Base-by-base conservation (phyloP, 306 rosid genomes). In the Cicer chorassanicum region DNA sequence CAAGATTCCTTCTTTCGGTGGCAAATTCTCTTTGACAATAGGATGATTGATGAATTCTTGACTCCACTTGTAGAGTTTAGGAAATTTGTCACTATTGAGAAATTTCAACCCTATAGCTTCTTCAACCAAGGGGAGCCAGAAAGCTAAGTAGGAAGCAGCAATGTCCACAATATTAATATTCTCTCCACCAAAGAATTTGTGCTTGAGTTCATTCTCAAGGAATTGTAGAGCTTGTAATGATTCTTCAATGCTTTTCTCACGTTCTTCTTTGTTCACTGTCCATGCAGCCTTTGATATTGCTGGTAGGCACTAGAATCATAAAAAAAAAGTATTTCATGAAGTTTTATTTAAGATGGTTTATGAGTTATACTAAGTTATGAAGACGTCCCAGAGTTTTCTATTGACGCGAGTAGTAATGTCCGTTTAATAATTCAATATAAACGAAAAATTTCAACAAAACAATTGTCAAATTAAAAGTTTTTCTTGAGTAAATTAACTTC, bases 81-180 rank as follows among this genome's bases (percentile, higher is more conserved):
- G 90, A 75, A 83, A 82, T 16, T 79, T 84, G 13, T 85, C 81
- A 68, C 9, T 16, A 12, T 10, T 79, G 8, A 88, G 45, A 6
- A 87, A 7, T 21, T 74, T 80, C 15, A 84, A 5, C 8, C 81
- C 90, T 2, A 24, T 16, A 21, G 76, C 77, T 57, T 92, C 84
- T 87, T 88, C 84, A 14, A 86, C 0, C 6, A 11, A 6, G 12
- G 81, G 85, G 6, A 84, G 73, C 97, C 92, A 88, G 16, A 39
- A 82, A 9, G 86, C 88, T 46, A 89, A 4, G 74, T 48, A 62
- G 43, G 29, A 21, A 4, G 75, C 88, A 3, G 78, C 87, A 42
- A 92, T 82, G 71, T 92, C 93, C 5, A 85, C 87, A 1, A 84
- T n/a, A 3, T 78, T 65, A 18, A 85, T 19, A 0, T 15, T 68